These are phyloP conservation scores for Blastobotrys indianensis DNA, from an alignment of 1,139 yeast genomes.

Conservation along the genomic window DNA sequence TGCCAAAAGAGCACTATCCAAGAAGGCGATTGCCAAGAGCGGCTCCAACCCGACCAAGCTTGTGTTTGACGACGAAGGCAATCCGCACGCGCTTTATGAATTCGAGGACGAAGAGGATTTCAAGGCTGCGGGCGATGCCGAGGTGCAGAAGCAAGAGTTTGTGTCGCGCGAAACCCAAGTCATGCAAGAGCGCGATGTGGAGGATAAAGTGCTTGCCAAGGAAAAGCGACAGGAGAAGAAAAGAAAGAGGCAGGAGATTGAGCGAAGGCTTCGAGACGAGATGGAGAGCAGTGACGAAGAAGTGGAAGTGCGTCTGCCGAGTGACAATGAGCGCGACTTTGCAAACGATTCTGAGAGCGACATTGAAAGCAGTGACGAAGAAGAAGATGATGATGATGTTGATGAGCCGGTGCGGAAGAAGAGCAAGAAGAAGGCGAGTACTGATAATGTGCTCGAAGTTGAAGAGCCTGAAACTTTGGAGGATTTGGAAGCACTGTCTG, in stretches of 20 bases:
- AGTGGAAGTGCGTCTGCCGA: constrained; percentile 33
- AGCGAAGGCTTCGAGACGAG: constrained; percentile 40
- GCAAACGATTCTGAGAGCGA: constrained; percentile 26
- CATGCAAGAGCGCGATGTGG: constrained; percentile 67
- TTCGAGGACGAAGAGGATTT: constrained; percentile 87
- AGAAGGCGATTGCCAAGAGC: constrained; percentile 59
- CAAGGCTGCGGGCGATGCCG: constrained; percentile 68
- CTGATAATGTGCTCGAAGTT: constrained; percentile 54
- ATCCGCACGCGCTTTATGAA: constrained; percentile 85
- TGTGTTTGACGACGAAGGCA: constrained; percentile 89
- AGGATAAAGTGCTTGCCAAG: constrained; percentile 77
- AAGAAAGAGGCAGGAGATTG: constrained; percentile 77
- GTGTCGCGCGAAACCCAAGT: constrained; percentile 57
- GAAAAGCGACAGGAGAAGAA: constrained; percentile 84
- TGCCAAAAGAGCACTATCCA: constrained; percentile 82
- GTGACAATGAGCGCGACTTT: constrained; percentile 5
- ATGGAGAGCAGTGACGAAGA: constrained; percentile 34
- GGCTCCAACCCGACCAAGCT: constrained; percentile 68
- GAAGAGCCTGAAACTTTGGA: constrained; percentile 88
- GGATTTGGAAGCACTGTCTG: constrained; percentile 87
- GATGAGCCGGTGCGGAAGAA: constrained; percentile 9
- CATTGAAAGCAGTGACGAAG: constrained; percentile 28
- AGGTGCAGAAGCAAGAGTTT: constrained; percentile 59
- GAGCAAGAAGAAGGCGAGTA: constrained; percentile 22
- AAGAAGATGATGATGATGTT: constrained; percentile 18